Evolutionary conservation across 23 red algal genomes (phyloP), one percentile per base, ranked within the genome.

Genomic region (Gracilaria caudata): DNA sequence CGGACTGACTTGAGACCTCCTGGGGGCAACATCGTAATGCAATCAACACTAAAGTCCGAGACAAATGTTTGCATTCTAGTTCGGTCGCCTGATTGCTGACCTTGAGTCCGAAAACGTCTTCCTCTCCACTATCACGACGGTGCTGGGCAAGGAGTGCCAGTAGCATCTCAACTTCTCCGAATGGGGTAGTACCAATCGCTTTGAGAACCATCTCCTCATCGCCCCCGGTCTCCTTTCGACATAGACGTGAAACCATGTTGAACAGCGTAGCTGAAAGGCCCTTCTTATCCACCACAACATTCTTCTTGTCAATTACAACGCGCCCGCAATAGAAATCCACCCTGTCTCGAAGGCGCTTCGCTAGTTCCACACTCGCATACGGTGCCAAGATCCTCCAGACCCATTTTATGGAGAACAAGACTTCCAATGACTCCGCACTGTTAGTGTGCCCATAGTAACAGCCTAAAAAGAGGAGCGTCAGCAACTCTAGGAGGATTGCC

Each of bases 121-220:
- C 86, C 43, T 61, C 86, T 30, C 74, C 74, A 70, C 86, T 40
- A 26, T 89, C 74, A 6, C 74, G 56, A 11, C 82, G 82, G 32
- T 86, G 53, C 21, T 56, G 57, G 29, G 82, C 82, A 51, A 86
- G 64, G 0, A 86, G 64, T 23, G 82, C 63, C 43, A 86, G 43
- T 11, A 49, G 82, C 82, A 86, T 86, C 51, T 86, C 82, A 76
- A 86, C 68, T 41, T 68, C 45, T 7, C 82, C 82, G 41, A 86
- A 86, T 21, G 82, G 65, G 6, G 57, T 49, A 11, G 66, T 57
- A 16, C 82, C 82, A 41, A 86, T 56, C 24, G 82, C 37, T 37
- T 66, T 86, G 17, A 57, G 64, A 55, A 86, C 61, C 33, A 23
- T 51, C 21, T 46, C 68, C 34, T 86, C 82, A 73, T 86, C 61